These are phyloP conservation scores for Nosema muscidifuracis DNA, from an alignment of 371 early-diverging fungal species.

Conservation along the genomic window DNA sequence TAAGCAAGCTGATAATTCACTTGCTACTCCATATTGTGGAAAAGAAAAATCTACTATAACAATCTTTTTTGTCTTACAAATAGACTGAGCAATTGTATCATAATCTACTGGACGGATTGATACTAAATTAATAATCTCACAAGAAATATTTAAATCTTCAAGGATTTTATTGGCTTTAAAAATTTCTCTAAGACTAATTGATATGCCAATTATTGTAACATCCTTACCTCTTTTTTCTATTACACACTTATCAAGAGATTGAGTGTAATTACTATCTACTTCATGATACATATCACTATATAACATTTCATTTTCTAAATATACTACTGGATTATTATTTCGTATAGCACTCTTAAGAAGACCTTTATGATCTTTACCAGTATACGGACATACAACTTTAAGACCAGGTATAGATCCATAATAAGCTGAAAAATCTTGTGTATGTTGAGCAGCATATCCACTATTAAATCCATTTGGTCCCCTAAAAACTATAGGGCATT, in stretches of 20 bases:
- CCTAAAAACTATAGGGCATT: constrained; percentile 93
- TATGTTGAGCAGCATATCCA: constrained; percentile 97
- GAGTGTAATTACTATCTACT: constrained; percentile 17
- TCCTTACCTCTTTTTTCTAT: constrained; percentile 67
- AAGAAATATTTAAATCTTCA: constrained; percentile 72
- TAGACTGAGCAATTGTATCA: constrained; percentile 75
- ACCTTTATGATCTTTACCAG: constrained; percentile 91
- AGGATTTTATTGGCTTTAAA: constrained; percentile 80
- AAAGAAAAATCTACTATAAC: constrained; percentile 93
- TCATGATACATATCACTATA: constrained; percentile 79
- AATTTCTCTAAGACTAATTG: constrained; percentile 75
- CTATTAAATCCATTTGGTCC: constrained; percentile 97
- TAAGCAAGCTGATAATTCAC: constrained; percentile 86
- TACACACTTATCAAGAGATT: constrained; percentile 47
- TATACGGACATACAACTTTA: constrained; percentile 94
- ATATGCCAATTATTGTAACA: constrained; percentile 86
- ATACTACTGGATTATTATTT: constrained; percentile 92
- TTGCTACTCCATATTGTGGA: constrained; percentile 89
- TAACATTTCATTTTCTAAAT: constrained; percentile 95
- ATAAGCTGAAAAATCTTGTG: constrained; percentile 94
- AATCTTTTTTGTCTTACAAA: constrained; percentile 91
- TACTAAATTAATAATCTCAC: constrained; percentile 89
- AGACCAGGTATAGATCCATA: constrained; percentile 92
- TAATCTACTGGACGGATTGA: constrained; percentile 91
- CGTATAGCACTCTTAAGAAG: constrained; percentile 89